Evolutionary conservation across 768 basidiomycete genomes (phyloP).

Genomic region (Leccinellum rugosiceps): DNA sequence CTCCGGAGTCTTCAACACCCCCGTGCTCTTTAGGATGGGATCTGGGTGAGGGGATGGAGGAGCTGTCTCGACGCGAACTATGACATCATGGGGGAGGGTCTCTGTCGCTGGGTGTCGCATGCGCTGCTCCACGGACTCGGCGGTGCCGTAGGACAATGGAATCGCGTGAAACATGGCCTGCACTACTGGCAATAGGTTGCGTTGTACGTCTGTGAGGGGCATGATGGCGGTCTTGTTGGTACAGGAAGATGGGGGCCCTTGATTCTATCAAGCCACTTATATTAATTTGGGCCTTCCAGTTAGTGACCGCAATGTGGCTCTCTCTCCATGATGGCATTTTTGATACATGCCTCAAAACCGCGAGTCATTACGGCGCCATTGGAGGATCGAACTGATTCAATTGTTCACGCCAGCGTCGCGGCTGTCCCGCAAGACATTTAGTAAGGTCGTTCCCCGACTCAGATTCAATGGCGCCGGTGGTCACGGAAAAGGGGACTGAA

Average conservation of each 20-base stretch:
- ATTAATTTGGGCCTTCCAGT: neutral
- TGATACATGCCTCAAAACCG: no score
- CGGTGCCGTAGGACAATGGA: neutral
- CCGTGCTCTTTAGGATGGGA: neutral
- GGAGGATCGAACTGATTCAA: no score
- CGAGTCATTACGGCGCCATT: neutral
- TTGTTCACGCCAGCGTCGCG: no score
- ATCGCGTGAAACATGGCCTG: neutral
- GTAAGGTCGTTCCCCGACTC: no score
- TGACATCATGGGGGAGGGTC: constrained; percentile 11
- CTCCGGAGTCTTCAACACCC: constrained; percentile 13
- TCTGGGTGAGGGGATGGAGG: constrained; percentile 8
- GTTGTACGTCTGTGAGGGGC: constrained; percentile 18
- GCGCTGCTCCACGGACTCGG: constrained; percentile 16
- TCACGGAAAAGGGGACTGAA: no score
- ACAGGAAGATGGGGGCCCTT: neutral
- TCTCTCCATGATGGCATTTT: no score
- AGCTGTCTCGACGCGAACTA: constrained; percentile 14
- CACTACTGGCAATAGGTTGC: neutral
- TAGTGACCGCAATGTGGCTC: neutral
- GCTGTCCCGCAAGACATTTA: no score
- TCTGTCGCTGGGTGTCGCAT: neutral
- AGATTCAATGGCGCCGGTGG: no score
- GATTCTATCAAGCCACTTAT: neutral
- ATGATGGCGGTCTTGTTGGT: neutral